A percentile compares a stretch with the other conserved stretches of the same genome.
Conservation (phyloP, 768 basidiomycete genomes). For the Podaxis carcinomalis region DNA sequence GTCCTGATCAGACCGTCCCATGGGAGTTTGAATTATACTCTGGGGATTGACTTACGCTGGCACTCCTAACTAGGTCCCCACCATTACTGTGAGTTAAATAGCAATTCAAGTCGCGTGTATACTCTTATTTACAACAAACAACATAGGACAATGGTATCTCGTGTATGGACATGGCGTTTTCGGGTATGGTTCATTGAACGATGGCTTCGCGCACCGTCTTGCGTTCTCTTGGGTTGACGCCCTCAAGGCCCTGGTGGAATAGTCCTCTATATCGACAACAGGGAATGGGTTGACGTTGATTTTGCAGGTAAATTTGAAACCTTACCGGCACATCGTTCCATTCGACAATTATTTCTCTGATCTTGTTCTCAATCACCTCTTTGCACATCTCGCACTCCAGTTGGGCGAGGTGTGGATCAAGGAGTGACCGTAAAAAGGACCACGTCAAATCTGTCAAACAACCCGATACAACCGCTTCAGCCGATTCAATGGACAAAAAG, state of each 20-base stretch:
- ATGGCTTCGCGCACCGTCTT: background rate
- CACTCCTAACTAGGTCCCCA: background rate
- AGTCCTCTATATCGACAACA: background rate
- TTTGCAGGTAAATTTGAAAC: background rate
- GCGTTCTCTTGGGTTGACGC: background rate
- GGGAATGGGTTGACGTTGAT: background rate
- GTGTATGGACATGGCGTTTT: background rate
- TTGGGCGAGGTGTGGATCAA: background rate
- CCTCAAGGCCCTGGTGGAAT: background rate
- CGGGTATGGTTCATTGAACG: background rate
- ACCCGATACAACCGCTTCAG: background rate
- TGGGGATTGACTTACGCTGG: slow-evolving; percentile 12
- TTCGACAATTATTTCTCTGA: background rate
- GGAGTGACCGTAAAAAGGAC: background rate
- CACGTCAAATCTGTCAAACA: background rate
- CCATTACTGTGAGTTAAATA: too few relatives aligned
- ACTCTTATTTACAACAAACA: background rate
- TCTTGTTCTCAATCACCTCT: slow-evolving; percentile 11
- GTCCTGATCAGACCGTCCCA: slow-evolving; percentile 48
- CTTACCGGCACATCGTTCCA: background rate
- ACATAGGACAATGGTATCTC: too few relatives aligned
- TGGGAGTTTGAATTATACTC: slow-evolving; percentile 77
- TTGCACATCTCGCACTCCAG: slow-evolving; percentile 6
- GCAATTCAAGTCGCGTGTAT: background rate
- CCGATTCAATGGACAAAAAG: background rate